Conservation (phyloP, 345 rosid species). For the Salix purpurea region DNA sequence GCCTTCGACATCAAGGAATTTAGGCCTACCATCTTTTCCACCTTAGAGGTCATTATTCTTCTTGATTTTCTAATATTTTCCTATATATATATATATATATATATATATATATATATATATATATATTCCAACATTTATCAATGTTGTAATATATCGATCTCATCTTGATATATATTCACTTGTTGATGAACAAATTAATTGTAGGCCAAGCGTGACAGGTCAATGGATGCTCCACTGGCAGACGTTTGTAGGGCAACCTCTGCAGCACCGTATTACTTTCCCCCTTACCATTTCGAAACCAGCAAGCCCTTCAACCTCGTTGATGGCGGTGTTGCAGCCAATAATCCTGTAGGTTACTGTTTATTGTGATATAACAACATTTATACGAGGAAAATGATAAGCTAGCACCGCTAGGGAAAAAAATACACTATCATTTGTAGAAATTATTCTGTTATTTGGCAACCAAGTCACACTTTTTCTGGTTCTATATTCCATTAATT, state of each 20-base stretch:
- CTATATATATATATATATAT: no score
- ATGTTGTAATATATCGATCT: no score
- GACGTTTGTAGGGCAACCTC: constrained; percentile 15
- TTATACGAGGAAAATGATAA: not conserved
- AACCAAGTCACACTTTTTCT: not conserved
- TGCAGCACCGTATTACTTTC: constrained; percentile 19
- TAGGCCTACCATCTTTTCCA: constrained; percentile 12
- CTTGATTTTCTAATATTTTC: not conserved
- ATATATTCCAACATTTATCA: no score
- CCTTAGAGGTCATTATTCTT: constrained; percentile 2
- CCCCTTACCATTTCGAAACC: constrained; percentile 10
- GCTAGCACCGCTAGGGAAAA: no score
- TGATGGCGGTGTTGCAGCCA: constrained; percentile 21
- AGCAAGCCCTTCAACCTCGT: constrained; percentile 14
- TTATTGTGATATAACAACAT: not conserved
- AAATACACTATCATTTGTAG: no score
- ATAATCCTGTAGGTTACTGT: no score
- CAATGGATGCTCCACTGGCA: not conserved
- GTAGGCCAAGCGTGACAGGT: not conserved
- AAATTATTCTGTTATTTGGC: no score
- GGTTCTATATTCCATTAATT: not conserved
- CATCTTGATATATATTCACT: no score
- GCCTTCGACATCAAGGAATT: constrained; percentile 12
- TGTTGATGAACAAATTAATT: not conserved
- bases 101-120: no score